Base-by-base conservation (phyloP, 495 filamentous ascomycete species). In the Talaromyces trachyspermus region DNA sequence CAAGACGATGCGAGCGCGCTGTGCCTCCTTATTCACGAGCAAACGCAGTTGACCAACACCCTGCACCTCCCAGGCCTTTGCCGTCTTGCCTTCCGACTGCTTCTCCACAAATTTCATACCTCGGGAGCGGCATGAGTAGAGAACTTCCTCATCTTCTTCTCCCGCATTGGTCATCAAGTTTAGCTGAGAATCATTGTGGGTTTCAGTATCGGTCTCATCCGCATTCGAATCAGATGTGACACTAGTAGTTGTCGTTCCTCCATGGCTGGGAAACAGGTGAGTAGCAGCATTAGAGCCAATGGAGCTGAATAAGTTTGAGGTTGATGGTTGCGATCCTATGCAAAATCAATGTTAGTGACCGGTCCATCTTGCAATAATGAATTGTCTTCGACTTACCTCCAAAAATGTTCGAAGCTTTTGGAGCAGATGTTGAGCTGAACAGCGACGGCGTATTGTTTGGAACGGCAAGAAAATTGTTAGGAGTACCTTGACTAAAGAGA, bases 111-210 rank as follows among this genome's bases (percentile, higher is more conserved):
- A 70, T 55, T 81, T 80, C 46, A 82, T 56, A 7, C 73, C 83
- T 56, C 81, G 84, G 29, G 78, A 76, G 36, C 78, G 77, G 11
- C 78, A 71, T 50, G 86, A 78, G 54, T 80, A 74, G 4, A 85
- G 52, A 17, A 79, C 65, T 24, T 72, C 68, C 56, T 90, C 86
- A 48, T 87, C 70, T 56, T 88, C 84, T 58, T 89, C 85, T 6
- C 83, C 85, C 36, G 77, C 77, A 19, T 80, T 76, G 48, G 72
- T 72, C 42, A 78, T 75, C 52, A 87, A 71, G 60, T 83, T 76
- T 44, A 85, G 72, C 36, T 74, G 61, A 10, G 64, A 58, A 40
- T 75, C 69, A 39, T 74, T 64, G 53, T 76, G 73, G 46, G 64
- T 61, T 12, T 79, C 78, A 37, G 76, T 77, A 44, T 71, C 64